Evolutionary conservation across 495 filamentous ascomycete genomes (phyloP), one percentile per base, ranked within the genome.

Genomic region (Tuber aestivum): DNA sequence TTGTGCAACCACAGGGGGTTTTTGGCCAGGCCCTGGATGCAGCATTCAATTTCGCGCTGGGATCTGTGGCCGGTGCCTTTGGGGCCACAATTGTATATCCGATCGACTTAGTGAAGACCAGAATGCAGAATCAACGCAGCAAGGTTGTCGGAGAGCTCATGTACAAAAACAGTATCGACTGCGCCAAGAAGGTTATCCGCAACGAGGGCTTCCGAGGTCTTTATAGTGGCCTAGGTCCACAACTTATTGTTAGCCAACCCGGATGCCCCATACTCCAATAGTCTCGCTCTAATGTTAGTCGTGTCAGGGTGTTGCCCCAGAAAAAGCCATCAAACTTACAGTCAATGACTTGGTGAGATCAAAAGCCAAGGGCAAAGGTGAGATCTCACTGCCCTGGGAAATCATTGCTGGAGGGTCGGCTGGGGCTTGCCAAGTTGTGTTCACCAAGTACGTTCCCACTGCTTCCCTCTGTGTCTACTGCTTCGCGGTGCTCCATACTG

Each of bases 11-110:
- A 35, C 75, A 81, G 27, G 80, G 84, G 23, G 79, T 93, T 73
- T 74, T 97, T 21, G 84, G 91, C 72, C 86, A 87, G 74, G 84
- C 91, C 32, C 83, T 93, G 12, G 93, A 95, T 82, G 96, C 94
- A 3, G 92, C 87, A 5, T 95, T 97, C 82, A 94, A 94, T 84
- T 99, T 99, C 80, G 89, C 87, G 1, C 88, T 99, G 3, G 95
- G 95, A 50, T 92, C 92, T 84, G 80, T 95, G 77, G 95, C 96
- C 18, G 95, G 95, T 83, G 95, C 95, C 35, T 99, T 98, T 81
- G 95, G 95, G 81, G 95, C 95, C 21, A 97, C 98, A 84, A 96
- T 98, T 91, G 95, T 99, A 61, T 99, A 99, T 84, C 95, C 95
- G 40, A 98, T 99, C 84, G 95, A 99, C 85, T 86, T 99, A 69